Evolutionary conservation across 192 early-diverging fungal species (phyloP).

Genomic region (Obelidium mucronatum): DNA sequence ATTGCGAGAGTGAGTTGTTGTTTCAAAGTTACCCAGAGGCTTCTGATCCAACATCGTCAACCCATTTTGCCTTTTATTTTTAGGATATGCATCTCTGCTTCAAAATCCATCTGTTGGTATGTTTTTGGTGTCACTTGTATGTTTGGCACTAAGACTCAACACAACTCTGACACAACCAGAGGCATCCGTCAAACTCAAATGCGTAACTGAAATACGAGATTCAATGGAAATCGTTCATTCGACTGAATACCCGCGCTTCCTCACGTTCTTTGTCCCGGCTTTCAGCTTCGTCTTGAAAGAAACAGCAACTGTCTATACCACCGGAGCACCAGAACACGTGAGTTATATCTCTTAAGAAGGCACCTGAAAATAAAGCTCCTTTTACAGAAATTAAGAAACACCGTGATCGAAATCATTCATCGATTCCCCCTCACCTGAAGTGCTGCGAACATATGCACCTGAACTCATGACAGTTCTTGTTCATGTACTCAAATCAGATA

Average conservation of each 20-base stretch:
- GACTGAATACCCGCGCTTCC: constrained; percentile 80
- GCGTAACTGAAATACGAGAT: constrained; percentile 87
- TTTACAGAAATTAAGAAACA: constrained; percentile 83
- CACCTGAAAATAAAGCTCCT: background rate
- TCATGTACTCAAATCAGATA: constrained; percentile 83
- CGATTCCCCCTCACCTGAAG: constrained; percentile 90
- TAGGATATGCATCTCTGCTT: too few species aligned
- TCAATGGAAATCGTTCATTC: constrained; percentile 91
- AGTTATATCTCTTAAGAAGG: background rate
- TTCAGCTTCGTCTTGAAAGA: constrained; percentile 76
- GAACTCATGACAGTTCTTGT: constrained; percentile 80
- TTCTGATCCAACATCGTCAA: too few species aligned
- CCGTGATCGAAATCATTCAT: constrained; percentile 90
- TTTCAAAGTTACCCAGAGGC: too few species aligned
- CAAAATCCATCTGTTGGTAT: too few species aligned
- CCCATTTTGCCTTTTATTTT: too few species aligned
- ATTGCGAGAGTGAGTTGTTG: too few species aligned
- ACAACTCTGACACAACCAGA: too few species aligned
- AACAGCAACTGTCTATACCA: constrained; percentile 69
- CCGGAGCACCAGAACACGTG: constrained; percentile 78
- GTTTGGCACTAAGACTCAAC: too few species aligned
- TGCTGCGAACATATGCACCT: constrained; percentile 75
- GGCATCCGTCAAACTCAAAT: constrained; percentile 75
- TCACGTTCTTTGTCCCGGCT: constrained; percentile 82
- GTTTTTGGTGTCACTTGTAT: too few species aligned